Percentiles rank a stretch among this genome's conserved stretches.
These are phyloP conservation scores for Wallemia hederae DNA, from an alignment of 1,284 basidiomycete species.

Conservation along the genomic window DNA sequence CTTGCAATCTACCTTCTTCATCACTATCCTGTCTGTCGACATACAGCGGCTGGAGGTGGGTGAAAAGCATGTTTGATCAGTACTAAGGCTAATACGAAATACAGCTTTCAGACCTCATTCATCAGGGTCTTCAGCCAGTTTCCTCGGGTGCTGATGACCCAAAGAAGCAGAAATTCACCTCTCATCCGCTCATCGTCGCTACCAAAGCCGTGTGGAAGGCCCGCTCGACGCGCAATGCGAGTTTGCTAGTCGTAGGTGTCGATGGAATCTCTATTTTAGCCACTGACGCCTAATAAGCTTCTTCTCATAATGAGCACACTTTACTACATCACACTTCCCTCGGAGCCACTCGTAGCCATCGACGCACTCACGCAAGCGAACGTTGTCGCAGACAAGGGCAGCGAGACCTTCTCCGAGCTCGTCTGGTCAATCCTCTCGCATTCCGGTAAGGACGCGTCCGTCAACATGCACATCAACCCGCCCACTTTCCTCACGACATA, in stretches of 20 bases:
- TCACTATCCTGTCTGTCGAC: conserved; percentile 67
- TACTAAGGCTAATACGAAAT: neutral
- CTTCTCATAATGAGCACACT: conserved; percentile 38
- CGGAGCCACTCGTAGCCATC: conserved; percentile 3
- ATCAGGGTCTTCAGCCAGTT: conserved; percentile 28
- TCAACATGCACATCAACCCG: neutral
- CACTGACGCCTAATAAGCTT: conserved; percentile 21
- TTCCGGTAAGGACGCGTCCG: neutral
- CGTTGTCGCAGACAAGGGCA: too few relatives aligned
- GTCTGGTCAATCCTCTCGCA: too few relatives aligned
- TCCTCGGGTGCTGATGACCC: conserved; percentile 16
- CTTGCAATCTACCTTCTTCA: conserved; percentile 68
- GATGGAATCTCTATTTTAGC: conserved; percentile 1
- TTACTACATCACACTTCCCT: conserved; percentile 34
- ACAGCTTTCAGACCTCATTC: conserved; percentile 44
- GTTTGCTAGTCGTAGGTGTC: conserved; percentile 6
- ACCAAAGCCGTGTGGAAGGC: conserved; percentile 3
- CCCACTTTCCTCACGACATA: conserved; percentile 5
- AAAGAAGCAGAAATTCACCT: conserved; percentile 17
- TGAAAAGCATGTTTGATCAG: conserved; percentile 3
- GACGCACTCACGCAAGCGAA: too few relatives aligned
- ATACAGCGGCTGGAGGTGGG: conserved; percentile 55
- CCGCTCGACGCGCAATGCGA: conserved; percentile 6
- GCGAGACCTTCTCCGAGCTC: too few relatives aligned
- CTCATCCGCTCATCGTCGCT: conserved; percentile 6